Evolutionary conservation across 257 asterid species (phyloP), one percentile per base, ranked within the genome.

Genomic region (Schizonepeta tenuifolia): DNA sequence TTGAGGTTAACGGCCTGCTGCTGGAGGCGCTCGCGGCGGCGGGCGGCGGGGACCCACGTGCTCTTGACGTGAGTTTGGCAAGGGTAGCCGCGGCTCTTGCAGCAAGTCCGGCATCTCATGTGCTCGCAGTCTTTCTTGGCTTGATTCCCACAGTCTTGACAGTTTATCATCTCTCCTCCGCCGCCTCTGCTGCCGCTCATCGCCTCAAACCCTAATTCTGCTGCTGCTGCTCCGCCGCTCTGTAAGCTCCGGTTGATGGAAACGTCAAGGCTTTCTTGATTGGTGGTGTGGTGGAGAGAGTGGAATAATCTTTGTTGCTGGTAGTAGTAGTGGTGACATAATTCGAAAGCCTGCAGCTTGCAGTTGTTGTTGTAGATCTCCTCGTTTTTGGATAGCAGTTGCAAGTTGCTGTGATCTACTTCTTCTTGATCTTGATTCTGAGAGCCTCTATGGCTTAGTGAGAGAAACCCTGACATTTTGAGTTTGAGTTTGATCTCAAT

Each of bases 401-500:
- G 33, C 6, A 82, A 86, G 3, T 73, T 81, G 15, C 60, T 41
- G 14, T 65, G 9, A 1, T 15, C 55, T n/a, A 5, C 8, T 14
- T 47, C 73, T 40, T 76, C 67, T 0, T 75, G 85, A 12, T 68
- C 84, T 53, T 77, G 78, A 2, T 80, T 66, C 47, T 77, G 77
- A 8, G n/a, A 9, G 26, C 75, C 70, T 7, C 47, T 36, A 56
- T 17, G 86, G 9, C 82, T 88, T 85, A 89, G 78, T 44, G 97
- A 85, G 84, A 90, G 91, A 76, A 90, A 86, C 1, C 87, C 87
- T 69, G 96, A 93, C 96, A 93, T 92, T 67, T 80, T 78, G 54
- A 38, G 43, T 17, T 82, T 76, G 59, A 40, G n/a, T 60, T 75
- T 49, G 43, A 71, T 85, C 73, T 69, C 86, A 73, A 72, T 28